Evolutionary conservation across 495 filamentous ascomycete genomes (phyloP).

Genomic region (Pseudevernia furfuracea): DNA sequence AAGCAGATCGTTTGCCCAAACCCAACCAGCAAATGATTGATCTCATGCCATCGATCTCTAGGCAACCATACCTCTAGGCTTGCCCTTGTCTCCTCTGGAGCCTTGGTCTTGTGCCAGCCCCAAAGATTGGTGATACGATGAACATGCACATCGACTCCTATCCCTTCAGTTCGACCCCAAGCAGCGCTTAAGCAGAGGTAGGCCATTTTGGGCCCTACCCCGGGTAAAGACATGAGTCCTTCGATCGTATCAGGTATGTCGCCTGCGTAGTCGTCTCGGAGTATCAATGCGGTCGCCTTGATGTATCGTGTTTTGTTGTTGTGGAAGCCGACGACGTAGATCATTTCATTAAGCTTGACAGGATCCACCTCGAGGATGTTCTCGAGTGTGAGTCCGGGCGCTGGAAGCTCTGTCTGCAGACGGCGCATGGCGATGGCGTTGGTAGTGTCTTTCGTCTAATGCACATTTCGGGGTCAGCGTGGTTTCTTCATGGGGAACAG

Average conservation of each 20-base stretch:
- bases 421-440: slow-evolving; percentile 77
- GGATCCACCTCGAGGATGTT: slow-evolving; percentile 71
- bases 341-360: slow-evolving; percentile 65
- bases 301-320: slow-evolving; percentile 94
- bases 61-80: slow-evolving; percentile 81
- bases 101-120: slow-evolving; percentile 83
- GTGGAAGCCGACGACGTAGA: slow-evolving; percentile 83
- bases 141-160: slow-evolving; percentile 62
- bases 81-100: slow-evolving; percentile 74
- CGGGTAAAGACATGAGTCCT: slow-evolving; percentile 72
- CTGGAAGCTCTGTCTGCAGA: slow-evolving; percentile 65
- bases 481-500: too few relatives aligned
- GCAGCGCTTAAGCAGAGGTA: slow-evolving; percentile 76
- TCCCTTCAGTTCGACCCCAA: slow-evolving; percentile 55
- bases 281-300: slow-evolving; percentile 64
- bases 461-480: too few relatives aligned
- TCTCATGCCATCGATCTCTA: slow-evolving; percentile 83
- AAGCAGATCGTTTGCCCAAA: slow-evolving; percentile 84
- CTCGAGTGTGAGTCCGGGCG: slow-evolving; percentile 56
- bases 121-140: slow-evolving; percentile 93
- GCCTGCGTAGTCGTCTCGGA: slow-evolving; percentile 56
- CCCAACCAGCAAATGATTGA: slow-evolving; percentile 86
- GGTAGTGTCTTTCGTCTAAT: slow-evolving; percentile 94
- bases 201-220: slow-evolving; percentile 97
- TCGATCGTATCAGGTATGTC: slow-evolving; percentile 82